Base-by-base conservation (phyloP, 1,139 yeast species). In the Eremothecium coryli region DNA sequence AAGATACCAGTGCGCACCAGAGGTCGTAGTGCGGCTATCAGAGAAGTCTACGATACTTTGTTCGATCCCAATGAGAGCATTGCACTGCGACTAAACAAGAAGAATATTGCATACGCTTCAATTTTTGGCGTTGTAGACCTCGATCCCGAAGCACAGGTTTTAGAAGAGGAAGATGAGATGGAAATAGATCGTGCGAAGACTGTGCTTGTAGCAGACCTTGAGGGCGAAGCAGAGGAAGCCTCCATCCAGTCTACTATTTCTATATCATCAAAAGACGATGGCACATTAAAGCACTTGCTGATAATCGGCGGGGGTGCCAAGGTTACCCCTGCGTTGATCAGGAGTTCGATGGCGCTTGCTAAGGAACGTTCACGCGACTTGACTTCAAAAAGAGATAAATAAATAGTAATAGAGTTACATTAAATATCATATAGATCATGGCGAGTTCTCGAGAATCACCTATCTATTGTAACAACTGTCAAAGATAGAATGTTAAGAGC, bases 201-300 rank as follows among this genome's bases (percentile, higher is more conserved):
- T 1, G 64, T 74, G 1, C 50, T 82, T 23, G 56, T 82, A 36
- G 74, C 82, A 2, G 93, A 82, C 48, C 52, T 82, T 30, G 88
- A 81, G 54, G 90, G 90, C 7, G 90, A 79, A 45, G 79, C 85
- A 4, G 94, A 82, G 54, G 88, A 82, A 51, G 51, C 64, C 6
- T 44, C 58, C 31, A 44, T 60, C 17, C 46, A 48, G 31, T 57
- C 64, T 5, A 55, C 58, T 2, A 44, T 64, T 11, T 49, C 59
- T 2, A 45, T 62, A 5, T 44, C 55, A 12, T 43, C 56, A 21
- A 50, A 54, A 46, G 40, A 57, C 15, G 42, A 45, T 7, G 63
- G 61, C 14, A 40, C 43, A 3, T 43, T 68, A 24, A 58, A 56
- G 29, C 54, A 61, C 11, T 54, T 66, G 7, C 62, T 62, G 16